Evolutionary conservation across 2,329 filamentous ascomycete species (phyloP).

Genomic region (Truncatella angustata): DNA sequence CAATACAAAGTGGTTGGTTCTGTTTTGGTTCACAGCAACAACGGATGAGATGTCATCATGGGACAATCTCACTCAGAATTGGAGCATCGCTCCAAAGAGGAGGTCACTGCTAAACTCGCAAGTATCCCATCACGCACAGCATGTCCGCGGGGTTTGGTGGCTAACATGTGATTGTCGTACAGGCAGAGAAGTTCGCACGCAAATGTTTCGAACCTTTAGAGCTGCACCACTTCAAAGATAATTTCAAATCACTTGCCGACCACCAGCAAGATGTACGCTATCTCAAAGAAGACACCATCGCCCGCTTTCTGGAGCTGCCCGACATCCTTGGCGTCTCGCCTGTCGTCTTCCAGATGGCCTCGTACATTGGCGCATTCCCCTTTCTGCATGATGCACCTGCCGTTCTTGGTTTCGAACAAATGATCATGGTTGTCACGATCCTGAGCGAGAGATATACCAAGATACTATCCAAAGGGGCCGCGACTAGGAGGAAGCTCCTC

Average conservation of each 20-base stretch:
- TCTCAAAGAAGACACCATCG: constrained; percentile 68
- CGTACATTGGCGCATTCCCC: constrained; percentile 71
- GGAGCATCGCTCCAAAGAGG: constrained; percentile 46
- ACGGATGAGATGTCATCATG: constrained; percentile 34
- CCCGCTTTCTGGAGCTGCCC: constrained; percentile 71
- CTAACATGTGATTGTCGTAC: neutral
- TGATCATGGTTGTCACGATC: constrained; percentile 71
- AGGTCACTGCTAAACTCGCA: constrained; percentile 52
- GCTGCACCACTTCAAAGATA: constrained; percentile 70
- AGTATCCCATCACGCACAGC: constrained; percentile 18
- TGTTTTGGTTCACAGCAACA: neutral
- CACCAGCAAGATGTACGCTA: constrained; percentile 60
- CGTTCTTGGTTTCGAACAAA: constrained; percentile 65
- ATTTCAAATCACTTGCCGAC: constrained; percentile 70
- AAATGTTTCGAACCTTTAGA: constrained; percentile 72
- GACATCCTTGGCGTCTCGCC: constrained; percentile 66
- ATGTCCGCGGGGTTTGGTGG: neutral
- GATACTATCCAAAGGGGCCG: constrained; percentile 57
- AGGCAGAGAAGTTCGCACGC: constrained; percentile 64
- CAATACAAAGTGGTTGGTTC: neutral
- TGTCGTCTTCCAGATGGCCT: constrained; percentile 69
- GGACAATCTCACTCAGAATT: constrained; percentile 51
- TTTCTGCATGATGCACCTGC: constrained; percentile 69
- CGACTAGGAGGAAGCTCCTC: constrained; percentile 61
- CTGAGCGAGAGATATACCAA: constrained; percentile 68